Conservation (phyloP, 805 yeast genomes). For the Metschnikowia reukaufii region DNA sequence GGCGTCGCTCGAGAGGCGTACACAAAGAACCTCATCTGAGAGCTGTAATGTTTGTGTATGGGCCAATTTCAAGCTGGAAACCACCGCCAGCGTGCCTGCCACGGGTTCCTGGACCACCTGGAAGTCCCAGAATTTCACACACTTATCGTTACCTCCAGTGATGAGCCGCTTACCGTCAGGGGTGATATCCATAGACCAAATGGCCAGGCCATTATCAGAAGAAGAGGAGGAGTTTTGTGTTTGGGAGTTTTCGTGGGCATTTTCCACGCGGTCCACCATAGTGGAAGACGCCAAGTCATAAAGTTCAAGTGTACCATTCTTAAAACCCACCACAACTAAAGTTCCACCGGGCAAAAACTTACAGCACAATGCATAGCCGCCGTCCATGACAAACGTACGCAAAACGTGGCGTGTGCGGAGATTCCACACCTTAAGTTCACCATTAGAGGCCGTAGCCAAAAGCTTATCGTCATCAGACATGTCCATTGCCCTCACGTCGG, state of each 20-base stretch:
- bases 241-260: conserved; percentile 51
- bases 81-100: conserved; percentile 60
- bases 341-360: conserved; percentile 91
- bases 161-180: conserved; percentile 82
- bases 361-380: conserved; percentile 82
- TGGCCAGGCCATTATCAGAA: conserved; percentile 50
- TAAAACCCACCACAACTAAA: conserved; percentile 82
- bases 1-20: conserved; percentile 77
- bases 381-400: conserved; percentile 67
- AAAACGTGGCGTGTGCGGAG: conserved; percentile 68
- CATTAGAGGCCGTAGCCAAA: conserved; percentile 88
- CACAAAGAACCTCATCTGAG: conserved; percentile 79
- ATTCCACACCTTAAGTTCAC: conserved; percentile 88
- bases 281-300: conserved; percentile 85
- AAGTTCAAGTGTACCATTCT: conserved; percentile 78
- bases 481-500: conserved; percentile 82
- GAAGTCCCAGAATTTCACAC: conserved; percentile 87
- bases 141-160: conserved; percentile 93
- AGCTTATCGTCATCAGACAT: conserved; percentile 78
- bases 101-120: conserved; percentile 63
- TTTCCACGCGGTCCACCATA: conserved; percentile 62
- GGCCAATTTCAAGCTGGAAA: conserved; percentile 56
- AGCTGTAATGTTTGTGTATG: conserved; percentile 84
- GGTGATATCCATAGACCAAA: conserved; percentile 88
- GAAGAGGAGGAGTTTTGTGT: conserved; percentile 24